These are phyloP conservation scores for Coprinellus micaceus DNA, from an alignment of 768 basidiomycete species.

Conservation along the genomic window DNA sequence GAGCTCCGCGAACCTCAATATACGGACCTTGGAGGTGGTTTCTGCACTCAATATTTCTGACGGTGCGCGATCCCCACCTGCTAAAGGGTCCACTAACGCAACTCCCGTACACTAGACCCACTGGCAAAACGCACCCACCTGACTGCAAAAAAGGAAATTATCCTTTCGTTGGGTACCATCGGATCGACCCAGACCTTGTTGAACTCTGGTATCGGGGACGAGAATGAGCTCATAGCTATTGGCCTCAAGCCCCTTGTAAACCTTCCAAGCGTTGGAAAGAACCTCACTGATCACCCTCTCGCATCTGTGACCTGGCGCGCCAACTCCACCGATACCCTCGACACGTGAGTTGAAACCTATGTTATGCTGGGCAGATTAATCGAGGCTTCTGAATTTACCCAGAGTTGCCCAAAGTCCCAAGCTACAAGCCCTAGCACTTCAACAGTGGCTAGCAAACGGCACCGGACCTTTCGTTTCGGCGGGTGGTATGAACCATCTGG, in stretches of 20 bases:
- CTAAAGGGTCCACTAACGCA: constrained; percentile 5
- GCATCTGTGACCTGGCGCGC: too few species aligned
- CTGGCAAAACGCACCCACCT: too few species aligned
- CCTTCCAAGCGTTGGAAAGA: constrained; percentile 19
- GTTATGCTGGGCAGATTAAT: too few species aligned
- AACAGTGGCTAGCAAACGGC: too few species aligned
- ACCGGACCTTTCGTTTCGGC: too few species aligned
- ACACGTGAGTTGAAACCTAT: too few species aligned
- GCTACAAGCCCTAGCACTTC: too few species aligned
- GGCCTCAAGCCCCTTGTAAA: constrained; percentile 13
- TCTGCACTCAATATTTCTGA: background rate
- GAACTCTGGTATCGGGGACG: constrained; percentile 22
- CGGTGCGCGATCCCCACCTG: too few species aligned
- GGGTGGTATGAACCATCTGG: too few species aligned
- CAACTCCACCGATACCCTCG: too few species aligned
- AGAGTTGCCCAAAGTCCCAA: too few species aligned
- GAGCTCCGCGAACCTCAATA: constrained; percentile 24
- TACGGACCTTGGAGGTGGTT: constrained; percentile 13
- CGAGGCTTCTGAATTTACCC: too few species aligned
- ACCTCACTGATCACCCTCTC: constrained; percentile 17
- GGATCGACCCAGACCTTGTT: constrained; percentile 19
- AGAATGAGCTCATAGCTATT: constrained; percentile 8
- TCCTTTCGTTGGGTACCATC: constrained; percentile 18
- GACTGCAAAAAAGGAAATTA: constrained; percentile 10
- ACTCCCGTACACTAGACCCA: constrained; percentile 1